Conservation (phyloP, 192 early-diverging fungal genomes). For the Phlyctochytrium planicorne region DNA sequence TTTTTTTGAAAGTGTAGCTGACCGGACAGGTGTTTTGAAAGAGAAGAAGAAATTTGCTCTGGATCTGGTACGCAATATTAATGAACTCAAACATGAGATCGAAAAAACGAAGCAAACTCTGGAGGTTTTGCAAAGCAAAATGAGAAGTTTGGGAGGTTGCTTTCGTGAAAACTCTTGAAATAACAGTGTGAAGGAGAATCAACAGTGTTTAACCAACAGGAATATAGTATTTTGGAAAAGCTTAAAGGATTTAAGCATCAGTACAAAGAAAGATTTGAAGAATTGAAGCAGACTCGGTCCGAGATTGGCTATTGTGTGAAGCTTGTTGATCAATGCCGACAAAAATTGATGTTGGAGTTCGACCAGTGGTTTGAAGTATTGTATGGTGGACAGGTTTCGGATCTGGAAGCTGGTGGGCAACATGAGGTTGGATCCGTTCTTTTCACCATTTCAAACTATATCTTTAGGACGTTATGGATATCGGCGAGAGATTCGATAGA, state of each 20-base stretch:
- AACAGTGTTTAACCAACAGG: slow-evolving; percentile 58
- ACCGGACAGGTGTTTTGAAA: slow-evolving; percentile 60
- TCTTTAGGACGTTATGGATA: slow-evolving; percentile 54
- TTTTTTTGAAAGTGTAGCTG: slow-evolving; percentile 49
- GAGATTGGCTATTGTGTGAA: slow-evolving; percentile 54
- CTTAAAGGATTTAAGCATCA: slow-evolving; percentile 44
- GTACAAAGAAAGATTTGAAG: slow-evolving; percentile 46
- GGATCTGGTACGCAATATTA: slow-evolving; percentile 42
- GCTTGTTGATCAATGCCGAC: slow-evolving; percentile 58
- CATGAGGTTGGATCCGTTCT: neutral
- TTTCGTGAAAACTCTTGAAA: no score
- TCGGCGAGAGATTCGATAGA: slow-evolving; percentile 61
- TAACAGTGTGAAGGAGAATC: no score
- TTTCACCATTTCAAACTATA: neutral
- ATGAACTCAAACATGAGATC: slow-evolving; percentile 46
- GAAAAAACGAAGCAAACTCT: no score
- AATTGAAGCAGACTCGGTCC: slow-evolving; percentile 29
- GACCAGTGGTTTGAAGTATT: slow-evolving; percentile 53
- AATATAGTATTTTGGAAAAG: slow-evolving; percentile 40
- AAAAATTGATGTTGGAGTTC: slow-evolving; percentile 61
- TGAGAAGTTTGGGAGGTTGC: no score
- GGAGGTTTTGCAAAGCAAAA: no score
- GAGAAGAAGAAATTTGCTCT: slow-evolving; percentile 52
- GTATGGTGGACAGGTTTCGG: slow-evolving; percentile 43
- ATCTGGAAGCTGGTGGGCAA: slow-evolving; percentile 11